phyloP scores from a whole-genome alignment of 1,284 basidiomycete genomes.

The Leccinum pachyderme region DNA sequence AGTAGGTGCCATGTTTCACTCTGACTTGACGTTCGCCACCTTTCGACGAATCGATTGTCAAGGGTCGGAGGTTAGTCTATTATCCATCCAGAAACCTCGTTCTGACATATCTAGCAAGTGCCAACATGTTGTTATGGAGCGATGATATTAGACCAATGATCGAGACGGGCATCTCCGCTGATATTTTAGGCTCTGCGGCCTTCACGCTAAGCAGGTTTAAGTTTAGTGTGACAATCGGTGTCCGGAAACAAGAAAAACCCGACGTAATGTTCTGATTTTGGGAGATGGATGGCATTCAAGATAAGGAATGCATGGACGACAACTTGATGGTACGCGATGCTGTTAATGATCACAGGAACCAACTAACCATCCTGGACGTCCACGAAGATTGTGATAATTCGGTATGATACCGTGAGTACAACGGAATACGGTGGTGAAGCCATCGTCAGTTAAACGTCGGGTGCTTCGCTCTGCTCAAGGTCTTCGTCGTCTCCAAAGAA shows the following conservation, averaged over 20 bases:
- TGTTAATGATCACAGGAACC: neutral
- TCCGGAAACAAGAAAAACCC: neutral
- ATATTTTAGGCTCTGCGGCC: too few relatives aligned
- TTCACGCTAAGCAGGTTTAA: too few relatives aligned
- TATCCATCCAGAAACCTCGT: neutral
- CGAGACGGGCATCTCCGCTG: neutral
- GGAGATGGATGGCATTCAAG: neutral
- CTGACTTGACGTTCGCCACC: neutral
- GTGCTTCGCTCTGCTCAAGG: slow-evolving; percentile 17
- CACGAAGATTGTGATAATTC: neutral
- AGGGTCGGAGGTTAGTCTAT: neutral
- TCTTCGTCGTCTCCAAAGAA: slow-evolving; percentile 44
- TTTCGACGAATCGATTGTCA: neutral
- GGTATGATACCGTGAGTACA: slow-evolving; percentile 3
- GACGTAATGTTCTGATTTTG: neutral
- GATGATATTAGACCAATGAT: neutral
- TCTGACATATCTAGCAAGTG: neutral
- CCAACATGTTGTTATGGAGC: neutral
- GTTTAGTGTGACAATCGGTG: neutral
- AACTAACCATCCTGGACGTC: neutral
- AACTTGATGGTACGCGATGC: neutral
- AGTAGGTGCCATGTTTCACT: neutral
- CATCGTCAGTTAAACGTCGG: slow-evolving; percentile 7
- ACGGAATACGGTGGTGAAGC: neutral
- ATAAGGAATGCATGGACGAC: neutral